Evolutionary conservation across 75 land plant species (phyloP), one percentile per base, ranked within the genome.

Genomic region (Chamaecyparis obtusa): DNA sequence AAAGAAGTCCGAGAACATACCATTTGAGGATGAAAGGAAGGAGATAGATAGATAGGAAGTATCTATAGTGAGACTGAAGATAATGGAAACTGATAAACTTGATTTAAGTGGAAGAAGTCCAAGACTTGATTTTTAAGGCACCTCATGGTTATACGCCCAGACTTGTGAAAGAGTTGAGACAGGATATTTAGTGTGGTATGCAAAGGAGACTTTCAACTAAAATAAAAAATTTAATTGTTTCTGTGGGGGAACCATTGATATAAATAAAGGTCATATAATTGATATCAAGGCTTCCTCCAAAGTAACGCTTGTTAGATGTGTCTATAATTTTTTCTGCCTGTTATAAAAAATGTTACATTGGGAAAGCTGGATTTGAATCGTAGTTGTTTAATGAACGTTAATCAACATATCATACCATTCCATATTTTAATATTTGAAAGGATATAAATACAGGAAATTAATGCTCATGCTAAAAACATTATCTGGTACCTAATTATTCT

Each of bases 401-500:
- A 57, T 17, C 6, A 51, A 51, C 16, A 51, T 51, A 51, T 51
- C 55, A 51, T 51, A 2, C 55, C 13, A 51, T 51, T 51, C 55
- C 55, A 51, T 51, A 51, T 51, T 51, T 51, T 51, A 14, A 51
- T 14, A 51, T 27, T 27, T 43, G 0, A 27, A 81, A 41, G 15
- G n/a, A 80, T 19, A 67, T 56, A 19, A 37, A 85, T 13, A 0
- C 11, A 16, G 39, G 24, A 39, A 75, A 81, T 6, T 27, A 43
- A 83, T 2, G 2, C 1, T 44, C 32, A 32, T 85, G 44, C 13
- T 14, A 39, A 37, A 19, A 3, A 24, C 35, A 85, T 35, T 87
- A 48, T 84, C 87, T 85, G 19, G 69, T 30, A 85, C 81, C 86
- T 60, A 81, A 43, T 81, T 1, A 24, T 81, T 51, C 32, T n/a